Conservation (phyloP, 805 yeast genomes). For the Nakazawaea holstii region DNA sequence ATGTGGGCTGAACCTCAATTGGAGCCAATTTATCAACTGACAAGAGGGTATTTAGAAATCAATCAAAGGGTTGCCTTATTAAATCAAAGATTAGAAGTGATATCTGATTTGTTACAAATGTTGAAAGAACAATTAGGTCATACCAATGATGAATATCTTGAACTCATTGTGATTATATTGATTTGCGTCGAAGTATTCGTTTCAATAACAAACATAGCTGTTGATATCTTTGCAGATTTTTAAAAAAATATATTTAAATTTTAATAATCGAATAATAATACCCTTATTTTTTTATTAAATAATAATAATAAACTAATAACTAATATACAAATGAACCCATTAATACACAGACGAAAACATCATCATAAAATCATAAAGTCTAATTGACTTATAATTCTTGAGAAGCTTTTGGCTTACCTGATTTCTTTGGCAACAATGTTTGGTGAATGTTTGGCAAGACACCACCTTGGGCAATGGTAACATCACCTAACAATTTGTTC, state of each 20-base stretch:
- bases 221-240: constrained; percentile 24
- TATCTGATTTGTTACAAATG: constrained; percentile 90
- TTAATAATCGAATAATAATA: not conserved
- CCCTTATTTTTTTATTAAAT: constrained; percentile 5
- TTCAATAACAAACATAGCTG: constrained; percentile 60
- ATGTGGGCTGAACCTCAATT: constrained; percentile 99
- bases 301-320: constrained; percentile 5
- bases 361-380: not conserved
- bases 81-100: constrained; percentile 90
- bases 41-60: constrained; percentile 91
- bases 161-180: constrained; percentile 81
- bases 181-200: constrained; percentile 92
- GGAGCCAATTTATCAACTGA: constrained; percentile 96
- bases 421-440: constrained; percentile 70
- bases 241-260: not conserved
- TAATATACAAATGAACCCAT: constrained; percentile 13
- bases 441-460: constrained; percentile 96
- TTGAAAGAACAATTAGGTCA: constrained; percentile 95
- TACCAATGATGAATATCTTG: constrained; percentile 63
- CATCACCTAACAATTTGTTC: constrained; percentile 88
- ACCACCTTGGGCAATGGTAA: constrained; percentile 99
- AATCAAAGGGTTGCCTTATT: constrained; percentile 87
- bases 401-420: constrained; percentile 50
- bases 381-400: constrained; percentile 43
- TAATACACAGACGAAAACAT: constrained; percentile 4